A percentile compares a stretch with the other conserved stretches of the same genome.
Evolutionary conservation across 1,139 yeast genomes (phyloP).

Genomic region (Geotrichum cucujoidarum): DNA sequence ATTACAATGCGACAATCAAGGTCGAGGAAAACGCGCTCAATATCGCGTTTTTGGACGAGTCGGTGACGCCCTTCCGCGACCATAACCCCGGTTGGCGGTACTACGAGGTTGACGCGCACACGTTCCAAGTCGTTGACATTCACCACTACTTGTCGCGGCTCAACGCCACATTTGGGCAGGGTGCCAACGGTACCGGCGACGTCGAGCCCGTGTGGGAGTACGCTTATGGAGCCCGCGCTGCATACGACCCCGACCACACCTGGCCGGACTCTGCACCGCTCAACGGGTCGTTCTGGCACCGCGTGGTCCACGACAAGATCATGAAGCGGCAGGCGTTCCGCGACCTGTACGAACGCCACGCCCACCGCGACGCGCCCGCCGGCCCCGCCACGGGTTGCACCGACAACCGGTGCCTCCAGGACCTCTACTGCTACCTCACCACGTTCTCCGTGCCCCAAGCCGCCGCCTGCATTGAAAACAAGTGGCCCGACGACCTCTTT

Average conservation of each 20-base stretch:
- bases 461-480: slow-evolving; percentile 10
- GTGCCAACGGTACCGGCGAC: slow-evolving; percentile 7
- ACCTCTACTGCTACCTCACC: slow-evolving; percentile 18
- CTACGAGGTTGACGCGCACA: slow-evolving; percentile 59
- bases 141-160: slow-evolving; percentile 45
- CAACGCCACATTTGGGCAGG: slow-evolving; percentile 41
- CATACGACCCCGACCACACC: slow-evolving; percentile 19
- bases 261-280: slow-evolving; percentile 27
- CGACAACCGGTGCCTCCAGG: slow-evolving; percentile 3
- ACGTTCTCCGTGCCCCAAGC: slow-evolving; percentile 20
- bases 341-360: slow-evolving; percentile 6
- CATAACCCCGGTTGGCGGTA: slow-evolving; percentile 69
- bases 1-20: slow-evolving; percentile 37
- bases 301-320: slow-evolving; percentile 21
- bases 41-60: slow-evolving; percentile 54
- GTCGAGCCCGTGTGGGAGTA: slow-evolving; percentile 20
- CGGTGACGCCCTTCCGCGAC: slow-evolving; percentile 48
- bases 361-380: slow-evolving; percentile 13
- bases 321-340: slow-evolving; percentile 2
- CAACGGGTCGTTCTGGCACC: slow-evolving; percentile 29
- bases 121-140: slow-evolving; percentile 58
- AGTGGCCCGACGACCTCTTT: not conserved
- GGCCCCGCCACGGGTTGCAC: slow-evolving; percentile 9
- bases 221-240: slow-evolving; percentile 27
- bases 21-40: slow-evolving; percentile 46